These are phyloP conservation scores for Cyberlindnera samutprakarnensis DNA, from an alignment of 805 yeast species.

Conservation along the genomic window DNA sequence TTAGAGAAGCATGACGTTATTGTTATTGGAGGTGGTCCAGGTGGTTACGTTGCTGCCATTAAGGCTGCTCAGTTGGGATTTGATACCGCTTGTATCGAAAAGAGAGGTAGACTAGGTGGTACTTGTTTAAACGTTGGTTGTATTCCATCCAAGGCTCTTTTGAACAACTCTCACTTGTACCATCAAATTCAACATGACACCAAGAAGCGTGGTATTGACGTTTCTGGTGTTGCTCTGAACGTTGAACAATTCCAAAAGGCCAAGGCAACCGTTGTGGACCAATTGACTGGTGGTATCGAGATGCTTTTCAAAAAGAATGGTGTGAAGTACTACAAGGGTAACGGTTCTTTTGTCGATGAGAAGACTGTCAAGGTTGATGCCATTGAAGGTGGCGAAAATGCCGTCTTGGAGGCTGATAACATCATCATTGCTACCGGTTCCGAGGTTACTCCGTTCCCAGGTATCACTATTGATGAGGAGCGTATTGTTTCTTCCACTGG, in stretches of 20 bases:
- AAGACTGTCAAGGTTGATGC: slow-evolving; percentile 74
- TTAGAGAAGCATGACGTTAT: slow-evolving; percentile 73
- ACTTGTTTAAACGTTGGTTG: slow-evolving; percentile 99
- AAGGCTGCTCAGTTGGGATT: slow-evolving; percentile 95
- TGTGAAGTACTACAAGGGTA: slow-evolving; percentile 90
- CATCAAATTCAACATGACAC: slow-evolving; percentile 87
- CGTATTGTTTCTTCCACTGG: slow-evolving; percentile 97
- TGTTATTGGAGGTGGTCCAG: slow-evolving; percentile 99
- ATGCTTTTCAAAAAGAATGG: slow-evolving; percentile 92
- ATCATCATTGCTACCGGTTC: slow-evolving; percentile 97
- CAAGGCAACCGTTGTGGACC: slow-evolving; percentile 83
- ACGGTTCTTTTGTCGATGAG: slow-evolving; percentile 81
- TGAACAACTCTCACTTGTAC: slow-evolving; percentile 90
- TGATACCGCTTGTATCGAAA: slow-evolving; percentile 94
- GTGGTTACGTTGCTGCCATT: slow-evolving; percentile 98
- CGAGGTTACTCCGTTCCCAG: slow-evolving; percentile 98
- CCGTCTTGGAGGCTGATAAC: slow-evolving; percentile 72
- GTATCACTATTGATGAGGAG: slow-evolving; percentile 92
- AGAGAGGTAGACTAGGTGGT: slow-evolving; percentile 95
- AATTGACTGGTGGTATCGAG: slow-evolving; percentile 91
- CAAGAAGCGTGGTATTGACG: slow-evolving; percentile 82
- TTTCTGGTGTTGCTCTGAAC: slow-evolving; percentile 69
- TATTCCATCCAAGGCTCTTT: slow-evolving; percentile 93
- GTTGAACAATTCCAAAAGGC: slow-evolving; percentile 79
- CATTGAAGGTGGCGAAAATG: slow-evolving; percentile 74